Evolutionary conservation across 257 asterid species (phyloP), one percentile per base, ranked within the genome.

Genomic region (Ilex aquifolium): DNA sequence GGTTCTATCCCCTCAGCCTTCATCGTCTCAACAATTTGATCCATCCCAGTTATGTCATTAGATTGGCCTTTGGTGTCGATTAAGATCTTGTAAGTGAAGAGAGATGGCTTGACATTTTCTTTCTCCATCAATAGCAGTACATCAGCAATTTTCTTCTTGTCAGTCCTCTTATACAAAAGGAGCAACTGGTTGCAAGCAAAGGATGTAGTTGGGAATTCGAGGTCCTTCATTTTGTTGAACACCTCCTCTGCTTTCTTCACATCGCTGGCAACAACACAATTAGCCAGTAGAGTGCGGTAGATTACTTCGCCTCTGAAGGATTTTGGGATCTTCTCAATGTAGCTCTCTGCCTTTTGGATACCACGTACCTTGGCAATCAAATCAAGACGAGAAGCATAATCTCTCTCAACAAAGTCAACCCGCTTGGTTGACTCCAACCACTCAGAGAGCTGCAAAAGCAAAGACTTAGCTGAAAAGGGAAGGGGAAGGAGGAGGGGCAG

Each of bases 321-420:
- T 66, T 82, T 51, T 10, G 96, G 95, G 42, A 91, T 80, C 57
- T 72, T 58, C 54, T 69, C 62, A 15, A 84, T 30, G 67, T 84
- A 88, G 44, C 52, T 68, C 76, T 85, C 95, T 31, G 94, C 97
- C 69, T 60, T 74, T 7, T 58, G 52, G 62, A 71, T 60, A 56
- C 95, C 95, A 50, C 66, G 77, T 13, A 86, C 78, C 84, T 86
- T 88, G 53, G 89, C 83, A 65, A 88, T 81, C 75, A 91, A 74
- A 81, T 84, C 91, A 57, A 78, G 60, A 62, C 80, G 96, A 63
- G 87, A 68, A 62, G 82, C 86, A 61, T 81, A 83, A 64, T 66
- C 73, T 55, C 72, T 48, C 71, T 81, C 87, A 16, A 13, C 39
- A 65, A 86, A 83, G 65, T 86, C 83, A 62, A 75, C 17, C 2